Conservation (phyloP, 306 rosid genomes). For the Quercus parvula region DNA sequence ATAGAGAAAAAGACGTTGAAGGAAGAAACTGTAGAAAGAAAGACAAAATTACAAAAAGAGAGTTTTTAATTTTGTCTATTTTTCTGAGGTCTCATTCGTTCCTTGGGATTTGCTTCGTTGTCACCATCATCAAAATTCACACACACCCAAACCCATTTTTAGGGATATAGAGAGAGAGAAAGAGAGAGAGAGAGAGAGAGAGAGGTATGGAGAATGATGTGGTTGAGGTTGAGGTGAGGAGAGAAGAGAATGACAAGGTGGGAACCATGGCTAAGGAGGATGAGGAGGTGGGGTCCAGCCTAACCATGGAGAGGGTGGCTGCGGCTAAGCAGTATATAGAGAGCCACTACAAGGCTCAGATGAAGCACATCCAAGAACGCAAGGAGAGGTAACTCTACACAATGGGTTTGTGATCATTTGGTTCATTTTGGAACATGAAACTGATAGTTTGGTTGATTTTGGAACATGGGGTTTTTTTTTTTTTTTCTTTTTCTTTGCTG, state of each 20-base stretch:
- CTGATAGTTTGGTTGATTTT: not conserved
- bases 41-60: not conserved
- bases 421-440: not conserved
- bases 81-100: conserved; percentile 36
- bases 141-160: conserved; percentile 6
- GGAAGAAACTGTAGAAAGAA: not conserved
- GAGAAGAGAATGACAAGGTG: conserved; percentile 20
- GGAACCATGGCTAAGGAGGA: conserved; percentile 27
- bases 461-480: not conserved
- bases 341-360: conserved; percentile 77
- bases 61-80: not conserved
- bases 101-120: conserved; percentile 28
- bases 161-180: conserved; percentile 11
- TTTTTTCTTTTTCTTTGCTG: not conserved
- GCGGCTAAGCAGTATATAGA: conserved; percentile 90
- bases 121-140: conserved; percentile 40
- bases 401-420: not conserved
- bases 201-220: conserved; percentile 38
- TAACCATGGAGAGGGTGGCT: conserved; percentile 87
- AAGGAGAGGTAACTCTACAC: conserved; percentile 52
- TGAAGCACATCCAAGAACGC: conserved; percentile 75
- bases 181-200: not conserved
- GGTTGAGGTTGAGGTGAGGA: conserved; percentile 16
- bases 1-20: conserved; percentile 9
- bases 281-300: conserved; percentile 55